Evolutionary conservation across 176 grass and related monocot genomes (phyloP).

Genomic region (Avena eriantha): DNA sequence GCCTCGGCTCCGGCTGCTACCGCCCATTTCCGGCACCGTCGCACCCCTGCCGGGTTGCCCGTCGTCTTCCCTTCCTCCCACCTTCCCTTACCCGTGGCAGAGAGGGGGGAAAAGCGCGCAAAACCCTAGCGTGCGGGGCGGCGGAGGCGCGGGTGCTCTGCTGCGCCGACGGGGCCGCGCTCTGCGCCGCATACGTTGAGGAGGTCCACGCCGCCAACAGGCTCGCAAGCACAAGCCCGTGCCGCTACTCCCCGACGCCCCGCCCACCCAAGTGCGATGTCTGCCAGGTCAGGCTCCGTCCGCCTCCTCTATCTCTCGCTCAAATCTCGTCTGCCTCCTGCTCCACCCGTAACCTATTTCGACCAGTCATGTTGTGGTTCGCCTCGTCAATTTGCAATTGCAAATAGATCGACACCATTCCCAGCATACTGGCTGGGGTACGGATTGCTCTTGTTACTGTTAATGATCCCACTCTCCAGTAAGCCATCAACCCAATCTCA

Average conservation of each 20-base stretch:
- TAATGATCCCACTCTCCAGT: no score
- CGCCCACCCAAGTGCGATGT: slow-evolving; percentile 71
- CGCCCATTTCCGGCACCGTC: no score
- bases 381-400: no score
- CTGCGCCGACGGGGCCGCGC: slow-evolving; percentile 91
- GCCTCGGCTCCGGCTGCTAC: no score
- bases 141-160: slow-evolving; percentile 81
- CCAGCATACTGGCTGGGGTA: no score
- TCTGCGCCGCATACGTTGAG: slow-evolving; percentile 74
- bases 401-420: no score
- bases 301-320: neutral
- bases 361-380: no score
- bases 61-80: neutral
- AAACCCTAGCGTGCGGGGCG: slow-evolving; percentile 58
- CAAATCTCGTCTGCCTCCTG: neutral
- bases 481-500: no score
- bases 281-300: slow-evolving; percentile 56
- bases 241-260: slow-evolving; percentile 54
- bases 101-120: neutral
- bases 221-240: slow-evolving; percentile 93
- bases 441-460: no score
- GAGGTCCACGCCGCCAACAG: slow-evolving; percentile 86
- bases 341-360: no score
- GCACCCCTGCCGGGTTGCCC: no score
- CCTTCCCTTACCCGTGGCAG: neutral